Percentiles rank a stretch among this genome's conserved stretches.
phyloP scores from a whole-genome alignment of 2,329 filamentous ascomycete genomes.

The Rachicladosporium sp. region DNA sequence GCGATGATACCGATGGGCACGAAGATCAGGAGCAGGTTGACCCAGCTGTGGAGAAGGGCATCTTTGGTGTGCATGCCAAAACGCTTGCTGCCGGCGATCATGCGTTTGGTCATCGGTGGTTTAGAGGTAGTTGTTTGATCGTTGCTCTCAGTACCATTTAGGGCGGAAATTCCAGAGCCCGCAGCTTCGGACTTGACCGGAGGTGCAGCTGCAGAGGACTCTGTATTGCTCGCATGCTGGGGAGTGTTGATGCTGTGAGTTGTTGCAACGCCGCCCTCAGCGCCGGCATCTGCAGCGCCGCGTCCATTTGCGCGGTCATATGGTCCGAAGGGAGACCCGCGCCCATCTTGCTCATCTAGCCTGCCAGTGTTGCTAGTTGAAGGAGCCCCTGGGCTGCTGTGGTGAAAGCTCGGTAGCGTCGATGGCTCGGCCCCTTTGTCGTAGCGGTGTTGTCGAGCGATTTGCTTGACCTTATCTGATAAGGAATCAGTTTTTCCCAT shows the following conservation, averaged over 20 bases:
- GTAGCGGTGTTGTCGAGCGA: conserved; percentile 35
- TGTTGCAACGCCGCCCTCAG: too few species aligned
- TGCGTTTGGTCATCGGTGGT: conserved; percentile 29
- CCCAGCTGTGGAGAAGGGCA: conserved; percentile 59
- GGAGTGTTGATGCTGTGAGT: too few species aligned
- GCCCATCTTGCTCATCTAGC: conserved; percentile 17
- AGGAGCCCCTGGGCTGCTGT: conserved; percentile 10
- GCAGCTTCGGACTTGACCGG: conserved; percentile 35
- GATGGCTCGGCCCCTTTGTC: too few species aligned
- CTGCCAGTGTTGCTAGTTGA: conserved; percentile 20
- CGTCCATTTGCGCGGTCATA: too few species aligned
- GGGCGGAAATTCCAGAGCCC: conserved; percentile 41
- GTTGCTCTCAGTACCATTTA: conserved; percentile 27
- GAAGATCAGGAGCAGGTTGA: conserved; percentile 66
- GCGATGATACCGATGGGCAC: conserved; percentile 65
- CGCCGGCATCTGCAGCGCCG: too few species aligned
- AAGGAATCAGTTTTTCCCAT: conserved; percentile 45
- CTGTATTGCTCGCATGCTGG: too few species aligned
- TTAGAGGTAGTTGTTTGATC: conserved; percentile 18
- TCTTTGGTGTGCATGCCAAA: conserved; percentile 44
- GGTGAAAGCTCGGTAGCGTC: too few species aligned
- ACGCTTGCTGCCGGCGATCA: conserved; percentile 5
- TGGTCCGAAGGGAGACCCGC: conserved; percentile 14
- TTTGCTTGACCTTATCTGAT: conserved; percentile 40
- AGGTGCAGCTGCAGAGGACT: too few species aligned